Base-by-base conservation (phyloP, 805 yeast species). In the Candida orba region DNA sequence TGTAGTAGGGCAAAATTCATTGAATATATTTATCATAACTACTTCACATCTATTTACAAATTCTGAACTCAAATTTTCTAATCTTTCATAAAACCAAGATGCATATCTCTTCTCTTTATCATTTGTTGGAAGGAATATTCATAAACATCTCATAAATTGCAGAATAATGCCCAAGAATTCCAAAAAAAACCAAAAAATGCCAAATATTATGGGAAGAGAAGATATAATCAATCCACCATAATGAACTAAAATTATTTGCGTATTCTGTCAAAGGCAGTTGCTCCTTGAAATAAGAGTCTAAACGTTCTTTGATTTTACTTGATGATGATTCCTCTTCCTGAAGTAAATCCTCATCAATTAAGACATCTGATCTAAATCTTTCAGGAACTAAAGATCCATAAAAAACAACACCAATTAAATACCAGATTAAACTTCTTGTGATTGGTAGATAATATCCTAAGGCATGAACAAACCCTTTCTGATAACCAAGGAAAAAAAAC, bases 371-470 rank as follows among this genome's bases (percentile, higher is more conserved):
- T 67, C 95, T 73, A 73, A 86, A 86, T 52, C 93, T 75, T 65
- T 91, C 99, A 1, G 98, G 98, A 34, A 90, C 77, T 41, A 90
- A 72, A 9, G 85, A 76, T 6, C 95, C 95, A 62, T 91, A 91
- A 57, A 90, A 85, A 6, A 82, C 75, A 15, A 90, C 95, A 14
- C 99, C 99, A 0, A 75, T 57, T 49, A 80, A 64, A 58, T 91
- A 91, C 78, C 90, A 83, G 7, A 72, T 67, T 44, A 88, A 72
- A 46, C 90, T 79, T 65, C 79, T 79, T 45, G 78, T 66, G 35
- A 91, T 69, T 13, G 98, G 97, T 3, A 70, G 43, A 56, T 82
- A 82, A 57, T 80, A 75, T 18, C 52, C 45, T 29, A 79, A 54
- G 0, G 95, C 72, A 36, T 69, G 65, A 9, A 56, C 37, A 15